Base-by-base conservation (phyloP, 306 rosid genomes). In the Ormosia semicastrata region DNA sequence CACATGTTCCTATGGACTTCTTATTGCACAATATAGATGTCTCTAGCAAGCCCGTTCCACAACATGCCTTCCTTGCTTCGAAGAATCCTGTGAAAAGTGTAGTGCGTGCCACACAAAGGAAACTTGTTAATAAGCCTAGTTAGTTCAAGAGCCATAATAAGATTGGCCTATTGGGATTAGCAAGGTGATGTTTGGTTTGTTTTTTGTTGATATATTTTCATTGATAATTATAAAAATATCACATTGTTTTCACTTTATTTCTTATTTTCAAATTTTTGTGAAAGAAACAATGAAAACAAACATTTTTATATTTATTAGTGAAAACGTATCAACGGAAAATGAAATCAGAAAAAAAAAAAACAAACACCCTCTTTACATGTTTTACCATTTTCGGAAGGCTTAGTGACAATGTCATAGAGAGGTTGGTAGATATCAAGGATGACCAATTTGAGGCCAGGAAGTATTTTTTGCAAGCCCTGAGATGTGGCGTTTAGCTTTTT, bases 31-130 rank as follows among this genome's bases (percentile, higher is more conserved):
- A 62, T 60, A 90, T 66, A 68, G 97, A 64, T 29, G 91, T 87
- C 71, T 94, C 98, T 30, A 89, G 24, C 84, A 94, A 87, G 1
- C 98, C 95, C 0, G 97, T 85, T 79, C 97, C 98, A 85, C 98
- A 94, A 72, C 97, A 94, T 15, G 89, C 97, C 68, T 57, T 90
- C 85, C 97, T 90, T 77, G 93, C 89, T 86, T 94, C 98, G 0
- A 54, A 72, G 77, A 92, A 94, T 6, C 98, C 96, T 91, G 90
- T 66, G 60, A 66, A 60, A 40, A 56, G 30, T 41, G 72, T 53
- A 15, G 60, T 24, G 44, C 54, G 30, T 59, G 44, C 37, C 66
- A 81, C 62, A 70, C n/a, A 82, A 12, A 54, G 15, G 12, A 82
- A 73, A 29, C 8, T 4, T 36, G 66, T 43, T 65, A 12, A 11